Base-by-base conservation (phyloP, 495 filamentous ascomycete genomes). In the Neurospora africana region DNA sequence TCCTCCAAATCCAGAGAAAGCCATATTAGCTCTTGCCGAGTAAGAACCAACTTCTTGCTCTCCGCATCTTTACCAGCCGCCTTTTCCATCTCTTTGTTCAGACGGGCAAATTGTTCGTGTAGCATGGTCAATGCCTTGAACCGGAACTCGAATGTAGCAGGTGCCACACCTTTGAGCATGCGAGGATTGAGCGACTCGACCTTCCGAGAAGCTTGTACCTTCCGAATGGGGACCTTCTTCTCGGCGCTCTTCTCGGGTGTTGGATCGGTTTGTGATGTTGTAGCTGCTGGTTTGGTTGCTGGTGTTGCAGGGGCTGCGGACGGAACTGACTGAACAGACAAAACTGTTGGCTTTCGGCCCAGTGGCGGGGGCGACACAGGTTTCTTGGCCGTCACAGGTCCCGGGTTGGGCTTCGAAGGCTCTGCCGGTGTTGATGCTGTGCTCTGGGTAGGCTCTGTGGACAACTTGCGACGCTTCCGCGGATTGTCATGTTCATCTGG, bases 1-100 rank as follows among this genome's bases (percentile, higher is more conserved):
- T 97, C 90, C 80, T 99, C 95, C 70, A 94, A 89, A 74, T 98
- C 93, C 3, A 98, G 83, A 3, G 93, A 91, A 79, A 91, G 87
- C 44, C 86, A 87, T 9, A 97, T 89, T 30, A 98, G 82, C 72
- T 92, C 89, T 74, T 93, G 88, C 0, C 87, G 79, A 3, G 86
- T 89, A 4, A 95, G 81, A 13, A 89, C 72, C 13, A 95, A 80
- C 71, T 77, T 77, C 70, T 77, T 78, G 33, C 73, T 43, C 39
- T 80, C 79, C 27, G 81, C 79, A 5, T 76, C 70, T 30, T 80
- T 78, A 19, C 72, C 76, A 30, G 83, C 85, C 43, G 84, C 86
- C 68, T 89, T 88, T 36, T 84, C 83, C 19, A 85, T 74, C 58
- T 89, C 87, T 38, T 87, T 84, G 79, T 98, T 95, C 10, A 96